Base-by-base conservation (phyloP, 2,329 filamentous ascomycete genomes). In the Beauveria asiatica region DNA sequence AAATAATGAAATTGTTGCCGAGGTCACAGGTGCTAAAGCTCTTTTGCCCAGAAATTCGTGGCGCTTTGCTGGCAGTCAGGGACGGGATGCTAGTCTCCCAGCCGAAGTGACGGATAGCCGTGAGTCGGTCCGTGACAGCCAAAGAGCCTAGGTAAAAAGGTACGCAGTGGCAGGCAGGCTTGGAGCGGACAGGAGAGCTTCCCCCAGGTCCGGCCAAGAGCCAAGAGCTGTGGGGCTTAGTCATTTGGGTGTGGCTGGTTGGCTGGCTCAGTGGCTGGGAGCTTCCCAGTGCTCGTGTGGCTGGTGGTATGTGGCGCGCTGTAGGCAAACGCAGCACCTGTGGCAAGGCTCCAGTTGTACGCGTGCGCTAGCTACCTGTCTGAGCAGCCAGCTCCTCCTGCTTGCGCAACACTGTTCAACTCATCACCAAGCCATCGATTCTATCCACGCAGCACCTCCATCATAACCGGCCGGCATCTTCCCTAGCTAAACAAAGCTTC, bases 291-390 rank as follows among this genome's bases (percentile, higher is more conserved):
- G 11, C 27, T 5, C 13, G 1, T 45, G 51, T 45, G 23, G 58
- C 44, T 60, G 21, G 25, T 41, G 6, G 25, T 19, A 25, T 55
- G 51, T 51, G 52, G 58, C 58, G n/a, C 54, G 13, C 7, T 11
- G 41, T 42, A 25, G 42, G 21, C 51, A 39, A 33, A 30, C 39
- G 16, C 52, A 44, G 30, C 27, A 17, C 17, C 45, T 46, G 46
- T 50, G 41, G 46, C 57, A 62, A 62, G 61, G 61, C 61, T 62
- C 57, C 61, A 62, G 48, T 52, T 48, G 61, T 49, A 62, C 61
- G 61, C 61, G 61, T 62, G 61, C 61, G 27, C 57, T 53, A 53
- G 59, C 57, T 53, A 48, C n/a, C n/a, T n/a, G 59, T 45, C 48
- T 10, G 16, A 48, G 44, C 37, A 44, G 39, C 45, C 59, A 56